Base-by-base conservation (phyloP, 305 asterid genomes). In the Salvia sclarea region DNA sequence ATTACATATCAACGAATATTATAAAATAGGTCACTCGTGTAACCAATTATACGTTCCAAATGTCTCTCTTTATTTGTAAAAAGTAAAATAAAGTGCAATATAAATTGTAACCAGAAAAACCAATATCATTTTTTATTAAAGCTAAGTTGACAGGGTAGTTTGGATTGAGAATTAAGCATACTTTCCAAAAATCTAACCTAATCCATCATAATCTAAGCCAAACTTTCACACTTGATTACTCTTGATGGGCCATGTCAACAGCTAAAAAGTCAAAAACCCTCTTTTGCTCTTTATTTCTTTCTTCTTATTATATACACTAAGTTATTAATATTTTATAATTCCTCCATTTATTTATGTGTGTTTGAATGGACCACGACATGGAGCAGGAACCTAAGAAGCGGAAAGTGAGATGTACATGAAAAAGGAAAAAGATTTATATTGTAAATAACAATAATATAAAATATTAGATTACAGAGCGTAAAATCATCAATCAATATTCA, bases 211-310 rank as follows among this genome's bases (percentile, higher is more conserved):
- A 45, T 68, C 70, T 14, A 71, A 66, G 33, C 78, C 53, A 70
- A 59, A 55, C 14, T 66, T 61, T 33, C 60, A 38, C 37, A 47
- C 73, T 43, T 61, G 60, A 55, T 76, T 54, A 65, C 24, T 56
- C 56, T 30, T 73, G 25, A 50, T 71, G 75, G 75, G 16, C 82
- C 75, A 61, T 49, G 49, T 61, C 22, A 57, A 76, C 79, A 80
- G 80, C 80, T 61, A 40, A 41, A 73, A 80, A 73, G 79, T 76
- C 76, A 65, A 73, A 63, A 64, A 16, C 25, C 44, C 41, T 64
- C 76, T 70, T 63, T 73, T 35, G 61, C 70, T 8, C 49, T 52
- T 41, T 70, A 37, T 68, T 20, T 40, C 0, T 35, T 38, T 18
- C 3, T 17, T 14, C 9, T 12, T 6, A 11, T 40, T 21, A 8